Evolutionary conservation across 2,329 filamentous ascomycete species (phyloP), one percentile per base, ranked within the genome.

Genomic region (Aureobasidium sp.): DNA sequence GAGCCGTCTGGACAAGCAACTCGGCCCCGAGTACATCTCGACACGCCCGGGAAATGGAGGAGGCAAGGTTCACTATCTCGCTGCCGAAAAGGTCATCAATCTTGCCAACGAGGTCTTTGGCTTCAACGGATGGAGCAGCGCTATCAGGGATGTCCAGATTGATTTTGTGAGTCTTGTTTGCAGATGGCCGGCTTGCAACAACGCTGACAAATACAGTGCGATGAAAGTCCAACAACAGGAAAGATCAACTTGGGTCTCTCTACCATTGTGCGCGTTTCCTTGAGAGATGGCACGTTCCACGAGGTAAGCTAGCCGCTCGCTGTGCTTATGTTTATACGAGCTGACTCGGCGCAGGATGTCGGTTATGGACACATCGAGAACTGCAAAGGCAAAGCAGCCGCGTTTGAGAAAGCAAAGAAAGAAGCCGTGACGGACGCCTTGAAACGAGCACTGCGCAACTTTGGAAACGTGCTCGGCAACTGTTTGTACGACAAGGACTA

Each of bases 361-460:
- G 94, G 94, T 29, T 99, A 99, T 69, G 94, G 94, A 8, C 89
- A 94, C 66, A 95, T 95, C 67, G 93, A 97, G 73, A 99, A 99
- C 69, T 90, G 87, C 73, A 95, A 93, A 74, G 89, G 90, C 60
- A 99, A 99, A 76, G 93, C 92, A 3, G 88, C 89, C 55, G 94
- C 93, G 0, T 99, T 97, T 69, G 94, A 99, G 73, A 99, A 99
- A 75, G 92, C 94, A 1, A 99, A 97, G 78, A 99, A 99, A 73
- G 92, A 97, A 77, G 95, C 90, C 8, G 95, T 91, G 2, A 97
- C 95, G 10, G 94, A 99, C 75, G 94, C 86, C 1, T 72, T 99
- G 70, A 99, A 99, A 75, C 83, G 94, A 65, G 85, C 94, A 1
- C 72, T 99, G 68, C 83, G 93, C 62, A 96, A 86, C 64, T 99